These are phyloP conservation scores for Tricholoma sp. DNA, from an alignment of 768 basidiomycete genomes.

Conservation along the genomic window DNA sequence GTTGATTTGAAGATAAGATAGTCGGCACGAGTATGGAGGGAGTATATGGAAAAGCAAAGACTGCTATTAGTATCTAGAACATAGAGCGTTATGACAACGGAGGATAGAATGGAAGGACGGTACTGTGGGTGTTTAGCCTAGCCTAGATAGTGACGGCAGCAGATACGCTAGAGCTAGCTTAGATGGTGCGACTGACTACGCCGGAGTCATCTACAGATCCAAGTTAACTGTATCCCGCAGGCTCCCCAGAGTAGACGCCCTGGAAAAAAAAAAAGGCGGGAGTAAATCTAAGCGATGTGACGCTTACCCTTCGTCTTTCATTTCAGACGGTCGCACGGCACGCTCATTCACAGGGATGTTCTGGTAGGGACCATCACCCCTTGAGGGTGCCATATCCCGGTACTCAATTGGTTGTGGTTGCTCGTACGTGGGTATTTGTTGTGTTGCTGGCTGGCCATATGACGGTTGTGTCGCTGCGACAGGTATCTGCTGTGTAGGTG, in stretches of 20 bases:
- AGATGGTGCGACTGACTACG: conserved; percentile 58
- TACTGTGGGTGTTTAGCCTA: conserved; percentile 78
- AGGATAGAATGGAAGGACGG: conserved; percentile 56
- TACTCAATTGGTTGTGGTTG: conserved; percentile 55
- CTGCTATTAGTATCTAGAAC: conserved; percentile 79
- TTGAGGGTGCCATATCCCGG: conserved; percentile 30
- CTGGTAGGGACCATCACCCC: conserved; percentile 36
- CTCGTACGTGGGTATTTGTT: conserved; percentile 77
- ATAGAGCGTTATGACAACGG: conserved; percentile 64
- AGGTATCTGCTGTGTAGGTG: conserved; percentile 15
- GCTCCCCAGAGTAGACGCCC: conserved; percentile 25
- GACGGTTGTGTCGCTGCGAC: conserved; percentile 13
- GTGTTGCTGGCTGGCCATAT: conserved; percentile 36
- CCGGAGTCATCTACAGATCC: conserved; percentile 44
- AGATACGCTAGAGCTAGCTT: conserved; percentile 74
- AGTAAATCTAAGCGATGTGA: conserved; percentile 22
- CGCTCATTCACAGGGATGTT: conserved; percentile 49
- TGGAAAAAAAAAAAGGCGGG: conserved; percentile 14
- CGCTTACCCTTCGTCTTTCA: conserved; percentile 99
- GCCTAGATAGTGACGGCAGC: conserved; percentile 64
- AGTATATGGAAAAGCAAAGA: conserved; percentile 44
- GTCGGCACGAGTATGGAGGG: conserved; percentile 17
- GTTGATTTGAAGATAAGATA: conserved; percentile 8
- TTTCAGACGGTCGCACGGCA: conserved; percentile 77
- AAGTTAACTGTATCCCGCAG: conserved; percentile 9